These are phyloP conservation scores for Myxozyma mucilagina DNA, from an alignment of 805 yeast species.

Conservation along the genomic window DNA sequence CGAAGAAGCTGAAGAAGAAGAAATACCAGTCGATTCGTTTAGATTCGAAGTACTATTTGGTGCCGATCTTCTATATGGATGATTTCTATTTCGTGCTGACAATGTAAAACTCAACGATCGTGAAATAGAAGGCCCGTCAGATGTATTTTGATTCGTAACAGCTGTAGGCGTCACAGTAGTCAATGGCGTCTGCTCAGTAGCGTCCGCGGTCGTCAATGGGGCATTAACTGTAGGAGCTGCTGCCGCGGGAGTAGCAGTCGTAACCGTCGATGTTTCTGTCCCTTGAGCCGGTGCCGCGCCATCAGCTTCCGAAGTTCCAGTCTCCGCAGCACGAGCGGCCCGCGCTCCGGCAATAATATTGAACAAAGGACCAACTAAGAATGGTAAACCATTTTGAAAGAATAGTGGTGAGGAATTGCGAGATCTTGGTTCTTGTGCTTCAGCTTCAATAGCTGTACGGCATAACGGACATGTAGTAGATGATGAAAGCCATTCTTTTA, in stretches of 20 bases:
- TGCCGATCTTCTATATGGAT: slow-evolving; percentile 25
- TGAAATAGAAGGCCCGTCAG: background rate
- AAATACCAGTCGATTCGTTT: background rate
- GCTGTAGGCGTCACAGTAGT: background rate
- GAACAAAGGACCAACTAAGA: slow-evolving; percentile 20
- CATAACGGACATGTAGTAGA: slow-evolving; percentile 86
- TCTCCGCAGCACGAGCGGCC: background rate
- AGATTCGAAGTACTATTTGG: background rate
- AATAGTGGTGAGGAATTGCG: background rate
- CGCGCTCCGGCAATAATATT: slow-evolving; percentile 6
- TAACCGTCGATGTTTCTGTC: background rate
- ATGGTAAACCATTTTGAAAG: slow-evolving; percentile 13
- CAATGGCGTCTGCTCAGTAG: background rate
- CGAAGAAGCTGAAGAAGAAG: background rate
- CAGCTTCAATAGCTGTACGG: slow-evolving; percentile 54
- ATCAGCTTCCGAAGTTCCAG: background rate
- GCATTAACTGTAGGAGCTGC: no score
- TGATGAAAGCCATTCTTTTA: slow-evolving; percentile 75
- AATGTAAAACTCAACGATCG: slow-evolving; percentile 8
- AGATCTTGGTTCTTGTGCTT: slow-evolving; percentile 10
- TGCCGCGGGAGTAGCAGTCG: background rate
- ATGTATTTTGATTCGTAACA: background rate
- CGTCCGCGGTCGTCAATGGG: background rate
- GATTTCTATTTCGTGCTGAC: slow-evolving; percentile 18
- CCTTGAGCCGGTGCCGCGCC: background rate